Evolutionary conservation across 129 eudicot species (phyloP), one percentile per base, ranked within the genome.

Genomic region (Chrysanthemum makinoi): DNA sequence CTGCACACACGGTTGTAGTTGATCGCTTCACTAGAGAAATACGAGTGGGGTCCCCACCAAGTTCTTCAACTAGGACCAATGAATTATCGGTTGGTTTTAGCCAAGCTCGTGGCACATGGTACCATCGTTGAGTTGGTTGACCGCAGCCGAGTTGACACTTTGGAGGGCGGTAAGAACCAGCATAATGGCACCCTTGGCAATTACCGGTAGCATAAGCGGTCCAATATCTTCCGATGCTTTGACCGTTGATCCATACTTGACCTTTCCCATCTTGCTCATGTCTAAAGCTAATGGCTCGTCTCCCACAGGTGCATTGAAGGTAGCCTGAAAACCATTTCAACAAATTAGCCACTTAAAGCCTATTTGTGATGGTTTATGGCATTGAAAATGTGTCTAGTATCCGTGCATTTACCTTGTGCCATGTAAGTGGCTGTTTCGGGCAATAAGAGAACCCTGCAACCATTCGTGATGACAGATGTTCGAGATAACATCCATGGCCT

Each of bases 181-280:
- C 35, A 56, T 94, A 94, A 69, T 81, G 84, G 74, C 96, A 94
- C 2, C 86, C 86, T 3, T 74, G 74, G 80, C 98, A 94, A 60
- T 87, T 59, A 35, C 96, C 98, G 30, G 77, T 52, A 16, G 90
- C 98, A 67, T 66, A 80, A 0, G 86, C 87, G 43, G 96, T 85
- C 98, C 98, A 94, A 60, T 94, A 94, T 85, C 98, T 78, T 52
- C 98, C 98, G 12, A 94, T 83, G 65, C 96, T 89, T 73, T 89
- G 87, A 18, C 98, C 96, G 56, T 94, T 94, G 65, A 94, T 82
- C 96, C 96, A 94, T 10, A 89, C 90, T 77, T 94, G 89, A 71
- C 98, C 98, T 80, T 94, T 94, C n/a, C 98, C 98, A 94, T 94
- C 69, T 95, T 94, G 51, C 74, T 85, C 95, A 89, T 87, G 82